phyloP scores from a whole-genome alignment of 2,329 filamentous ascomycete genomes.

The Ophiosphaerella herpotricha region DNA sequence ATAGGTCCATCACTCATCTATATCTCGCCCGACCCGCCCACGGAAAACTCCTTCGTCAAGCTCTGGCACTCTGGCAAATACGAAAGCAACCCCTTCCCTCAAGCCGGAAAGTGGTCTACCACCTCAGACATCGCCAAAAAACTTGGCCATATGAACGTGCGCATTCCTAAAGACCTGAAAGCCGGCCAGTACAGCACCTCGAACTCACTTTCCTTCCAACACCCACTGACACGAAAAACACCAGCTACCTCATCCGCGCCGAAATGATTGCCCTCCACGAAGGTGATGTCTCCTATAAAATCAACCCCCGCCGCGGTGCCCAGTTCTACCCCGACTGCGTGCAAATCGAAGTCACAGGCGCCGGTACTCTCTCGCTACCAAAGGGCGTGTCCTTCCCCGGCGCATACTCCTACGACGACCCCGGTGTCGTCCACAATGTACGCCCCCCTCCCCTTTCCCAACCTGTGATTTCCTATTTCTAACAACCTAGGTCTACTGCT shows the following conservation, averaged over 20 bases:
- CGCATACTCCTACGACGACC: constrained; percentile 44
- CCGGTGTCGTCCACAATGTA: constrained; percentile 45
- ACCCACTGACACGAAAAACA: not conserved
- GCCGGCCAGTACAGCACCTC: constrained; percentile 36
- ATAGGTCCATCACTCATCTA: constrained; percentile 47
- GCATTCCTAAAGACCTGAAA: constrained; percentile 43
- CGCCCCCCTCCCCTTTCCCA: not conserved
- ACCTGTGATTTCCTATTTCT: constrained; percentile 11
- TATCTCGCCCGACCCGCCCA: constrained; percentile 46
- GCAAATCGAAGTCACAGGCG: constrained; percentile 45
- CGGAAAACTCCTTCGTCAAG: constrained; percentile 47
- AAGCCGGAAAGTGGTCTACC: constrained; percentile 43
- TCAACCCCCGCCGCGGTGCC: constrained; percentile 35
- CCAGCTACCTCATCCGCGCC: constrained; percentile 47
- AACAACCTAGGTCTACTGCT: constrained; percentile 40
- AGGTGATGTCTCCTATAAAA: constrained; percentile 34
- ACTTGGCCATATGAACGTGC: constrained; percentile 32
- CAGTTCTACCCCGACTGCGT: constrained; percentile 52
- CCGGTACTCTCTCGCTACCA: constrained; percentile 35
- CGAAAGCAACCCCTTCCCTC: constrained; percentile 35
- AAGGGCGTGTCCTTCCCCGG: constrained; percentile 52
- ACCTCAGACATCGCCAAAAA: constrained; percentile 30
- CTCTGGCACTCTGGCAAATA: constrained; percentile 47
- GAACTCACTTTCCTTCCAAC: not conserved
- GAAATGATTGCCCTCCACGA: constrained; percentile 54